Conservation (phyloP, 192 early-diverging fungal species). For the Coemansia sp. region DNA sequence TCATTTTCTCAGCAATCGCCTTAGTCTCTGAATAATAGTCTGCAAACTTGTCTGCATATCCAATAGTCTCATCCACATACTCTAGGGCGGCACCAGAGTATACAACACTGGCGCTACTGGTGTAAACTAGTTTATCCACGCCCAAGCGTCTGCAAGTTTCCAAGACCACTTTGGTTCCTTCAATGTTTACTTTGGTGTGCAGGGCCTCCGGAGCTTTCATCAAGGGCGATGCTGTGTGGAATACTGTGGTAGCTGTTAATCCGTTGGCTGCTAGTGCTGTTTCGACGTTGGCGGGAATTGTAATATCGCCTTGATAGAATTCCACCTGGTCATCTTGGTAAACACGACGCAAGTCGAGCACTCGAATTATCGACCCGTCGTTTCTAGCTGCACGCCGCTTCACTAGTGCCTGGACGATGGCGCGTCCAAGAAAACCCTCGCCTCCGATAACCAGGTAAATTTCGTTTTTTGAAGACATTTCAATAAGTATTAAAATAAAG, state of each 20-base stretch:
- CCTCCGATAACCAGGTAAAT: constrained; percentile 78
- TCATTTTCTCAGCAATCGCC: constrained; percentile 67
- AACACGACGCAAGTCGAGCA: constrained; percentile 76
- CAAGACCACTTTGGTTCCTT: constrained; percentile 85
- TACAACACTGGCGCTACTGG: constrained; percentile 86
- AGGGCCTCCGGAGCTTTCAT: constrained; percentile 66
- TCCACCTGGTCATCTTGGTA: constrained; percentile 38
- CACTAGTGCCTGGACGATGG: constrained; percentile 73
- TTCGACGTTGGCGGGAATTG: constrained; percentile 49
- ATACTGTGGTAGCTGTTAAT: constrained; percentile 62
- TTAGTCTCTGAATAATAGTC: constrained; percentile 97
- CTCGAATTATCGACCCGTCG: constrained; percentile 57
- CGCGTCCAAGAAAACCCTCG: constrained; percentile 82
- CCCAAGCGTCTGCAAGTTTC: constrained; percentile 60
- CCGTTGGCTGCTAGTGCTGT: constrained; percentile 47
- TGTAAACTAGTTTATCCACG: constrained; percentile 76
- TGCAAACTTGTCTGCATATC: constrained; percentile 69
- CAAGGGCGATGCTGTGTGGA: constrained; percentile 90
- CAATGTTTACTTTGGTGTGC: constrained; percentile 78
- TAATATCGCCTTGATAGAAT: constrained; percentile 63
- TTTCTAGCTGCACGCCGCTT: constrained; percentile 29
- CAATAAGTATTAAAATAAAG: not conserved
- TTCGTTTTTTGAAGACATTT: constrained; percentile 16
- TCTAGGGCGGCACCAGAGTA: constrained; percentile 69
- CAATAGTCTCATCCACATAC: constrained; percentile 76